Base-by-base conservation (phyloP, 2,329 filamentous ascomycete species). In the Juglanconis oblonga region DNA sequence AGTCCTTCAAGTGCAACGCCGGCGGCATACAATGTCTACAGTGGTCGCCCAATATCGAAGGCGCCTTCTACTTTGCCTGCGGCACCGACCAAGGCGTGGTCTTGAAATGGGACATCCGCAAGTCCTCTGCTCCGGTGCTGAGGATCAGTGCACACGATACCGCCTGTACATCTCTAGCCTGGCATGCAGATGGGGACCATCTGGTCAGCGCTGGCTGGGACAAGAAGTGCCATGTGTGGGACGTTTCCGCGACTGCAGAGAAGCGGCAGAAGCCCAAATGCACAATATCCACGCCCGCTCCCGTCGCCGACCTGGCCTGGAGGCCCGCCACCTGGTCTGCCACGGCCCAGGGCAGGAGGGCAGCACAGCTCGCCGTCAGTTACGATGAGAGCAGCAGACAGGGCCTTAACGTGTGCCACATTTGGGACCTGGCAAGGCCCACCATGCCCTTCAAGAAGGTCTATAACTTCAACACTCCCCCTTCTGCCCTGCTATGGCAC, bases 151-250 rank as follows among this genome's bases (percentile, higher is more conserved):
- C 83, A 0, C 86, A 88, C 67, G 82, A 86, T 59, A 85, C 82
- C 63, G 77, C 82, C 0, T 85, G 84, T 66, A 77, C 81, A 2
- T 79, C 84, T 0, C 83, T 88, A 48, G 80, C 84, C 3, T 90
- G 87, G 87, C 87, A 90, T 65, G 83, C 85, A 0, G 87, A 89
- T 67, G 87, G 87, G 13, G 78, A 81, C n/a, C 85, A 89, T 66
- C 73, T 89, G 10, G 79, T 87, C 52, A 89, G 85, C 64, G 85
- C 81, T 4, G 86, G 86, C 6, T 76, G 81, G 64, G 87, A 90
- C 68, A 80, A 79, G 61, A 82, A 81, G 56, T 82, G 86, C 44
- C 79, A 87, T 66, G 82, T 89, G 5, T 90, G 87, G 87, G 85
- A 89, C 66, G 72, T 89, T 59, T 82, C 83, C 5, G 77, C 76